Conservation (phyloP, 371 early-diverging fungal species). For the Mucor ambiguus region DNA sequence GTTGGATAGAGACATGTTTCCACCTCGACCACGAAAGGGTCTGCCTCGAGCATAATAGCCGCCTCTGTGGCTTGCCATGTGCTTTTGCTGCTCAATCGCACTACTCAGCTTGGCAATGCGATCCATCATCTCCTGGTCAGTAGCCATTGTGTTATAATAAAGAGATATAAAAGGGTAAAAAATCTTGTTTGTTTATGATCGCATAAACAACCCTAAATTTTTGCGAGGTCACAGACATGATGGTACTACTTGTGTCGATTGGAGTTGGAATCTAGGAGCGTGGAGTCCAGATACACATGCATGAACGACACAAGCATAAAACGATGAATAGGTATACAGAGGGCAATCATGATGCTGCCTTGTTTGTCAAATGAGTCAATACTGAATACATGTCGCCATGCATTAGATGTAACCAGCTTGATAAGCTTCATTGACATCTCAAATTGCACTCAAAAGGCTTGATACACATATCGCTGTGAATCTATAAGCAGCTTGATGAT, state of each 20-base stretch:
- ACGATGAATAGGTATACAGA: background rate
- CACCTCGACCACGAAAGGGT: conserved; percentile 8
- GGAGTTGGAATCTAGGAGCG: background rate
- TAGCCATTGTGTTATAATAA: conserved; percentile 19
- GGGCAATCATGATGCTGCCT: background rate
- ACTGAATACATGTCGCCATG: background rate
- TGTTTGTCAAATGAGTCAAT: background rate
- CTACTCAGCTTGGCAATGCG: conserved; percentile 39
- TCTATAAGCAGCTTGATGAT: no score
- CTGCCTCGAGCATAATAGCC: background rate
- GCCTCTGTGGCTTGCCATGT: conserved; percentile 12
- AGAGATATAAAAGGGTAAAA: conserved; percentile 1
- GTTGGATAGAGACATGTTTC: conserved; percentile 6
- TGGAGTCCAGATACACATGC: background rate
- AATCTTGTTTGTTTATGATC: background rate
- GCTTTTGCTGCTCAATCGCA: conserved; percentile 37
- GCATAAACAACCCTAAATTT: background rate
- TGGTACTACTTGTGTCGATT: background rate
- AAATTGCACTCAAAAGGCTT: background rate
- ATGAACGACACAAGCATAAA: background rate
- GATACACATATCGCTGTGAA: background rate
- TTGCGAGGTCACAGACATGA: background rate
- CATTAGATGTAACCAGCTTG: background rate
- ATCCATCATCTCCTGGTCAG: conserved; percentile 38
- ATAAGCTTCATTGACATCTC: background rate